Conservation (phyloP, 192 early-diverging fungal species). For the Umbelopsis isabellina region DNA sequence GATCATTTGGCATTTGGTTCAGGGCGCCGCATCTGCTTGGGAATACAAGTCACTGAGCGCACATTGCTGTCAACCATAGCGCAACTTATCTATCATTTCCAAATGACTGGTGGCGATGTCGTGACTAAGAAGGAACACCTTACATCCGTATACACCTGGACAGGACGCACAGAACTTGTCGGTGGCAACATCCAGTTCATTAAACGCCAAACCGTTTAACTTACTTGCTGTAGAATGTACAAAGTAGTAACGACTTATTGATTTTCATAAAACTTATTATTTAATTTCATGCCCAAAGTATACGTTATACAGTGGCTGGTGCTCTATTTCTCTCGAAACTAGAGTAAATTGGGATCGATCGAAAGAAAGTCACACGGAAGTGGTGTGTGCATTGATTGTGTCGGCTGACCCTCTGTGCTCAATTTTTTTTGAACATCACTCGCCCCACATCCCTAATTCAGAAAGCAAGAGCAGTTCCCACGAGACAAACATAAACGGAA, state of each 20-base stretch:
- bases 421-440: not conserved
- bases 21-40: constrained; percentile 39
- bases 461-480: constrained; percentile 13
- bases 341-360: no score
- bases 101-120: constrained; percentile 26
- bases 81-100: constrained; percentile 19
- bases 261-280: no score
- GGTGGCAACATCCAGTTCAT: constrained; percentile 8
- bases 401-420: not conserved
- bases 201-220: not conserved
- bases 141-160: not conserved
- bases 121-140: constrained; percentile 7
- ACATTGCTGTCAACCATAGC: constrained; percentile 11
- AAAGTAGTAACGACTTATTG: no score
- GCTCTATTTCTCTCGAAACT: no score
- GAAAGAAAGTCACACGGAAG: not conserved
- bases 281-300: no score
- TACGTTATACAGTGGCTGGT: not conserved
- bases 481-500: constrained; percentile 13
- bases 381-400: not conserved
- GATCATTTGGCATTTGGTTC: constrained; percentile 44
- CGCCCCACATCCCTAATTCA: constrained; percentile 13
- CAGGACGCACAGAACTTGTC: constrained; percentile 1
- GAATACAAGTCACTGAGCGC: constrained; percentile 21
- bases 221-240: no score